Conservation (phyloP, 345 rosid species). For the Alliaria petiolata region DNA sequence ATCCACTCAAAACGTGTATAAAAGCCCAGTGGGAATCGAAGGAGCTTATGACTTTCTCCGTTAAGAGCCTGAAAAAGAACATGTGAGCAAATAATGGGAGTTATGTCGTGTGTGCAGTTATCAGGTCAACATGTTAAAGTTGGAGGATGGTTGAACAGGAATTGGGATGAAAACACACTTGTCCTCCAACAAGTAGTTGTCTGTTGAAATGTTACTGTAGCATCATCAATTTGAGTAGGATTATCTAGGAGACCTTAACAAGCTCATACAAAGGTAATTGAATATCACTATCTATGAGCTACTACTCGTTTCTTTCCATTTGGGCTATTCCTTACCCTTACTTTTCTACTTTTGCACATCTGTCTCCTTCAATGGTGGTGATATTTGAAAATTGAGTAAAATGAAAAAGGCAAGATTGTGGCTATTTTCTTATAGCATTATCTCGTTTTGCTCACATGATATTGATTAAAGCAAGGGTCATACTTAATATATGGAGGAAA, state of each 20-base stretch:
- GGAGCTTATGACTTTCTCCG: too few relatives aligned
- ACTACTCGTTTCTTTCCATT: background rate
- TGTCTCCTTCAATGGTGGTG: background rate
- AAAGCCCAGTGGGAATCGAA: background rate
- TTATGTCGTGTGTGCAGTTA: conserved; percentile 1
- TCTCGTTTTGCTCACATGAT: background rate
- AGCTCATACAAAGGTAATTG: background rate
- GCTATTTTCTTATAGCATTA: background rate
- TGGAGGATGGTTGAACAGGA: background rate
- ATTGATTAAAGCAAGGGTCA: background rate
- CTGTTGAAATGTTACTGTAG: background rate
- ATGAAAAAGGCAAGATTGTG: background rate
- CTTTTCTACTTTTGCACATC: background rate
- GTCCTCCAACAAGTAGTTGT: background rate
- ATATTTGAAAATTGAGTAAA: background rate
- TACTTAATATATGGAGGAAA: background rate
- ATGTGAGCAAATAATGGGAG: too few relatives aligned
- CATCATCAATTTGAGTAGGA: background rate
- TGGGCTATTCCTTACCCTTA: background rate
- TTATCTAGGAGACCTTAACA: background rate
- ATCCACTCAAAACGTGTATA: too few relatives aligned
- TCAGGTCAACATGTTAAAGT: conserved; percentile 8
- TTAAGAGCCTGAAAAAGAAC: too few relatives aligned
- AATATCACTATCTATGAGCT: background rate
- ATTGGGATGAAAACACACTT: background rate